These are phyloP conservation scores for Cadophora gregata DNA, from an alignment of 2,329 filamentous ascomycete species.

Conservation along the genomic window DNA sequence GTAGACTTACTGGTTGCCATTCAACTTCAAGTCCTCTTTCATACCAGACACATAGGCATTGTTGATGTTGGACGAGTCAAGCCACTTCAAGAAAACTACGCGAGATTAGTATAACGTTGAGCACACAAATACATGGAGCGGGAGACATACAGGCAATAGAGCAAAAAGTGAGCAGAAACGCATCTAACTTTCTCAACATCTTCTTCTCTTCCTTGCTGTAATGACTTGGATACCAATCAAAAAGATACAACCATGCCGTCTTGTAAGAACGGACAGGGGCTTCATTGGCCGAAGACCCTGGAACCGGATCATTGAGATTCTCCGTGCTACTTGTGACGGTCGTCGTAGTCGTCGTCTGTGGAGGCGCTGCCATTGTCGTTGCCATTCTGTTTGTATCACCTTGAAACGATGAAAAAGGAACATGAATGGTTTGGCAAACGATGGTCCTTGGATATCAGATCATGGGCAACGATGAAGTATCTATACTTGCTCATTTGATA, in stretches of 20 bases:
- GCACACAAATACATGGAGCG: neutral
- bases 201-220: slow-evolving; percentile 48
- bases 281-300: slow-evolving; percentile 5
- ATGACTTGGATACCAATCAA: slow-evolving; percentile 45
- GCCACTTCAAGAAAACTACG: slow-evolving; percentile 25
- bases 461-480: neutral
- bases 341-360: neutral
- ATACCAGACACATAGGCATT: slow-evolving; percentile 48
- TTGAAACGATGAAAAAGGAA: no score
- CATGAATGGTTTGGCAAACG: neutral
- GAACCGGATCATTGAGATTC: neutral
- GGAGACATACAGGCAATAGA: neutral
- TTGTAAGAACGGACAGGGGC: slow-evolving; percentile 11
- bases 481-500: neutral
- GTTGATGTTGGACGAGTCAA: slow-evolving; percentile 30
- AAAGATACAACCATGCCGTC: slow-evolving; percentile 25
- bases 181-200: slow-evolving; percentile 10
- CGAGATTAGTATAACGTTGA: neutral
- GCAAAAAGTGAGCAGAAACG: neutral
- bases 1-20: slow-evolving; percentile 47
- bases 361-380: neutral
- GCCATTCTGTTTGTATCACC: neutral
- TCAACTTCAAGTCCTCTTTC: slow-evolving; percentile 53
- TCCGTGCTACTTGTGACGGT: neutral
- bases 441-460: neutral